Percentiles rank a stretch among this genome's conserved stretches.
Conservation (phyloP, 768 basidiomycete species). For the Naganishia onofrii region DNA sequence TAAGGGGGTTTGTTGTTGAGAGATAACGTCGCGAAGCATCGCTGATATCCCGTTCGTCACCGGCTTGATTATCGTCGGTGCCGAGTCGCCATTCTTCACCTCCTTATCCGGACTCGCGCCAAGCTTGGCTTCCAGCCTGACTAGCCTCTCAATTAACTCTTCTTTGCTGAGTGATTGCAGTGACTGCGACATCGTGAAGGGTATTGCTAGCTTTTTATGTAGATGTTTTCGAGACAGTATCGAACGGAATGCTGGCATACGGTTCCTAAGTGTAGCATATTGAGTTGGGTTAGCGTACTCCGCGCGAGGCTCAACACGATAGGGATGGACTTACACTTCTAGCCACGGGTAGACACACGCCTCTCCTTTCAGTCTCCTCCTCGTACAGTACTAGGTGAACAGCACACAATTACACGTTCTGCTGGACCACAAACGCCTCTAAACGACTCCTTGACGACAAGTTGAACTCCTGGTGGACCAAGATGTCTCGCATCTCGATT, state of each 20-base stretch:
- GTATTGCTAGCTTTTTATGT: background rate
- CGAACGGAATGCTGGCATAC: conserved; percentile 18
- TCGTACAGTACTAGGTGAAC: too few species aligned
- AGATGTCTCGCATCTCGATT: too few species aligned
- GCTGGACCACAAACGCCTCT: too few species aligned
- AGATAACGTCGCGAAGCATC: background rate
- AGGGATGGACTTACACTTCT: too few species aligned
- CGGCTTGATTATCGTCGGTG: background rate
- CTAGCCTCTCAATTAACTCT: conserved; percentile 4
- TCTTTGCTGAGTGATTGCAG: conserved; percentile 14
- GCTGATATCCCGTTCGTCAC: background rate
- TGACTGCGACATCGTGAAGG: conserved; percentile 2
- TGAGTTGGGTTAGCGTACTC: background rate
- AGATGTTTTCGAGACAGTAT: background rate
- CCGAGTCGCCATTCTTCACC: background rate
- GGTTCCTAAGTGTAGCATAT: background rate
- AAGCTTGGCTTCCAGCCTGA: conserved; percentile 6
- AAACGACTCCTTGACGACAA: too few species aligned
- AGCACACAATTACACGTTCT: too few species aligned
- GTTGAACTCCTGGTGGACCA: too few species aligned
- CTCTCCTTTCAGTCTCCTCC: too few species aligned
- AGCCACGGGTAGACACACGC: too few species aligned
- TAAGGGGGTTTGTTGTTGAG: background rate
- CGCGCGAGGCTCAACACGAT: too few species aligned
- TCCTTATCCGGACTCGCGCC: background rate